Evolutionary conservation across 2,329 filamentous ascomycete genomes (phyloP), one percentile per base, ranked within the genome.

Genomic region (Cladosporium phlei): DNA sequence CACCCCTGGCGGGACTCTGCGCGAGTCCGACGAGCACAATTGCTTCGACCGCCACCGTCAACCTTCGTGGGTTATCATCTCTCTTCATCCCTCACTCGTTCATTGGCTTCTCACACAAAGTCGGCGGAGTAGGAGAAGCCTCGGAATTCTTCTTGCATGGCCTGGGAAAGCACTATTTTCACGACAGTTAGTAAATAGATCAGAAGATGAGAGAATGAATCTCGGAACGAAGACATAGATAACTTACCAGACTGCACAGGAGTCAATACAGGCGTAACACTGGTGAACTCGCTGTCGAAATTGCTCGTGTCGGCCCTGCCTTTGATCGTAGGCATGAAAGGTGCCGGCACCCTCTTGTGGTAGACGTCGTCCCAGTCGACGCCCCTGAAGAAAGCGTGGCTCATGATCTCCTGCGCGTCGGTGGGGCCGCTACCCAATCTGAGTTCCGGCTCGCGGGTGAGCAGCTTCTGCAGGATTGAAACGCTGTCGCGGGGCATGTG

Each of bases 291-390:
- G 37, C 87, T 88, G 66, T 98, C 93, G 68, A 98, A 98, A 72
- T 98, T 98, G 76, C 90, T 96, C n/a, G 93, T 98, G 72, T 98
- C 93, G 33, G 93, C 96, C 7, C 90, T 80, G 65, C 80, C 94
- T 70, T 86, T 93, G 60, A 98, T 95, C 28, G 81, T 80, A 14
- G 93, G 93, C 67, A 90, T 69, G 73, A 96, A 97, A 1, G 93
- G 93, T 45, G 93, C 86, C 44, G 83, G 79, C 16, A 96, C 82
- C 27, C 88, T 81, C 80, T 97, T 98, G 72, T 96, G 80, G 68
- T 96, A 97, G 52, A 98, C 89, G 64, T 98, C 93, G 55, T 98
- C 93, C 93, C 93, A 98, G 70, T 93, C 95, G 66, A 97, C 87
- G 65, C 93, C 95, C 52, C 89, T 79, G 76, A 98, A 98, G 76